These are phyloP conservation scores for Penicillium sp. DNA, from an alignment of 2,329 filamentous ascomycete species.

Conservation along the genomic window DNA sequence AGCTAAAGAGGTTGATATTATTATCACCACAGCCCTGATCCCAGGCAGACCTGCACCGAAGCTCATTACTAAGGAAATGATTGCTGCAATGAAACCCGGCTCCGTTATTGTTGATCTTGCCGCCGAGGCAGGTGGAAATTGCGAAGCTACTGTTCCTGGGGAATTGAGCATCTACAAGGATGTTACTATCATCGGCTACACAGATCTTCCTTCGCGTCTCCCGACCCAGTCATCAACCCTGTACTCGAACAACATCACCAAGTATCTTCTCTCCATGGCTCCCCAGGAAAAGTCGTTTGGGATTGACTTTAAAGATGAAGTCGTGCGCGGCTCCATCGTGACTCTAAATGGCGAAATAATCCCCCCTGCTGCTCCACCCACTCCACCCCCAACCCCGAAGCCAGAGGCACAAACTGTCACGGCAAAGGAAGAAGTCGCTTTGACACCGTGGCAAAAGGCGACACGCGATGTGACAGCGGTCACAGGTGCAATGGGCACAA, in stretches of 20 bases:
- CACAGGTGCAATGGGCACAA: conserved; percentile 73
- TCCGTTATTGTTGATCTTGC: conserved; percentile 86
- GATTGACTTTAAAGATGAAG: conserved; percentile 77
- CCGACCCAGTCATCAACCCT: conserved; percentile 86
- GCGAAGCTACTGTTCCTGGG: conserved; percentile 74
- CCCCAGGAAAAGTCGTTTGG: conserved; percentile 76
- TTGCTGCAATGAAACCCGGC: conserved; percentile 83
- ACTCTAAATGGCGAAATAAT: conserved; percentile 74
- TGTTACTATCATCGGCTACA: conserved; percentile 85
- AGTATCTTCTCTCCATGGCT: conserved; percentile 77
- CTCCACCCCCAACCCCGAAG: conserved; percentile 53
- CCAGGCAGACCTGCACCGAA: conserved; percentile 80
- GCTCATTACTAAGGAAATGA: conserved; percentile 76
- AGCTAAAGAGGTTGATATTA: conserved; percentile 82
- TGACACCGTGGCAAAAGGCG: conserved; percentile 80
- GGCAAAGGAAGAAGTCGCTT: conserved; percentile 56
- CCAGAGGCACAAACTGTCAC: conserved; percentile 52
- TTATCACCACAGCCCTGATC: conserved; percentile 89
- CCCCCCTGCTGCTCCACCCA: conserved; percentile 69
- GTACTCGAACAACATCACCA: conserved; percentile 92
- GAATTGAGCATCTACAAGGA: conserved; percentile 69
- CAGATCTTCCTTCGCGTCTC: conserved; percentile 79
- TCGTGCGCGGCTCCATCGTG: conserved; percentile 80
- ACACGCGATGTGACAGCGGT: conserved; percentile 71
- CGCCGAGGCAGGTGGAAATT: conserved; percentile 84